Evolutionary conservation across 208 protist species (phyloP).

Genomic region (Acanthamoeba quina): DNA sequence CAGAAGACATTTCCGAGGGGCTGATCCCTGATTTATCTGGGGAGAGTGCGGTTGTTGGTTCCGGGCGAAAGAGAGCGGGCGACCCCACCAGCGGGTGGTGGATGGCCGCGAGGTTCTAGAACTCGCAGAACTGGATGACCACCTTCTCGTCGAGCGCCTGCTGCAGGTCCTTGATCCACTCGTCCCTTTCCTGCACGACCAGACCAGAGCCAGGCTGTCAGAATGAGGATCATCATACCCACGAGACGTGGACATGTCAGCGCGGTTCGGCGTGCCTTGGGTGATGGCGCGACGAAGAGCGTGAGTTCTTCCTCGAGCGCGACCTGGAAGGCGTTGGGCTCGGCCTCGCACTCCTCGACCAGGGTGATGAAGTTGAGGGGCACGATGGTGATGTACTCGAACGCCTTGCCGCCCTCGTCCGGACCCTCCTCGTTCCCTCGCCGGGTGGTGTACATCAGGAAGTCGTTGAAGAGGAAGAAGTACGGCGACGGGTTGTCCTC

Average conservation of each 20-base stretch:
- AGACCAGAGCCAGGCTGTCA: background rate
- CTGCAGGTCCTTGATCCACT: constrained; percentile 49
- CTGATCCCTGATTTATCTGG: too few species aligned
- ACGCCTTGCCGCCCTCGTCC: background rate
- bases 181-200: background rate
- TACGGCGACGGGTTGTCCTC: constrained; percentile 50
- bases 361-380: constrained; percentile 27
- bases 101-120: too few species aligned
- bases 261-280: background rate
- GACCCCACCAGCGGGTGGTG: too few species aligned
- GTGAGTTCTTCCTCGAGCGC: constrained; percentile 28
- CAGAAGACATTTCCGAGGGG: too few species aligned
- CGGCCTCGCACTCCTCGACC: background rate
- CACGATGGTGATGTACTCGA: constrained; percentile 50
- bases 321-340: constrained; percentile 9
- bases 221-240: background rate
- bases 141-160: background rate
- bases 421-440: background rate
- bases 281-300: background rate
- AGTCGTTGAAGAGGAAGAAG: constrained; percentile 74
- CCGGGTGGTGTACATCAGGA: constrained; percentile 46
- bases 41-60: too few species aligned
- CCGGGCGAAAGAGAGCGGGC: too few species aligned
- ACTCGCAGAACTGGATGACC: constrained; percentile 49
- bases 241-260: background rate